Conservation (phyloP, 2,329 filamentous ascomycete species). For the Rhynchosporium secalis region DNA sequence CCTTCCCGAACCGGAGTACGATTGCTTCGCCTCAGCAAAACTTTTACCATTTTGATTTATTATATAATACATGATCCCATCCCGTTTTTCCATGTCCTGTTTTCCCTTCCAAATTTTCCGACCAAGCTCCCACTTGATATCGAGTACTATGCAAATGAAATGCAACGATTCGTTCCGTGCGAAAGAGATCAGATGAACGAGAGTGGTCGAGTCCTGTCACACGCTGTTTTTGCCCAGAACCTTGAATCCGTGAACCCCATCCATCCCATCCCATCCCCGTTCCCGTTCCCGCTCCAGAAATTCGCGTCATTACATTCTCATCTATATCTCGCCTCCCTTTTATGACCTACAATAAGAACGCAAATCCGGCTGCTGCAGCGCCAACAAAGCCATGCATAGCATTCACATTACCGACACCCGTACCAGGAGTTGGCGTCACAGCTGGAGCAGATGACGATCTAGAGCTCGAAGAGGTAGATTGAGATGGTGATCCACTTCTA, state of each 20-base stretch:
- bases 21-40: too few species aligned
- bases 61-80: not conserved
- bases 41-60: too few species aligned
- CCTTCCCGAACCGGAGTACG: too few species aligned
- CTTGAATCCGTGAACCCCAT: too few species aligned
- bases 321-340: not conserved
- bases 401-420: not conserved
- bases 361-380: constrained; percentile 8
- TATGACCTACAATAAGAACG: not conserved
- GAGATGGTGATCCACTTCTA: not conserved
- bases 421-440: not conserved
- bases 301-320: too few species aligned
- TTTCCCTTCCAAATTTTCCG: not conserved
- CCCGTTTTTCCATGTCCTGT: not conserved
- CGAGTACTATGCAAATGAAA: too few species aligned
- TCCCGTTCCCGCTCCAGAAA: not conserved
- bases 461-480: not conserved
- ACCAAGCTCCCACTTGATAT: too few species aligned
- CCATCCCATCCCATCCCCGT: not conserved
- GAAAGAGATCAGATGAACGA: too few species aligned
- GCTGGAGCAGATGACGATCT: not conserved
- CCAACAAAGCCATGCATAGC: constrained; percentile 1
- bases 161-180: too few species aligned
- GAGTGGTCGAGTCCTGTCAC: too few species aligned
- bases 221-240: too few species aligned